Evolutionary conservation across 225 moss, liverwort and hornwort species (phyloP), one percentile per base, ranked within the genome.

Genomic region (Bryum argenteum): DNA sequence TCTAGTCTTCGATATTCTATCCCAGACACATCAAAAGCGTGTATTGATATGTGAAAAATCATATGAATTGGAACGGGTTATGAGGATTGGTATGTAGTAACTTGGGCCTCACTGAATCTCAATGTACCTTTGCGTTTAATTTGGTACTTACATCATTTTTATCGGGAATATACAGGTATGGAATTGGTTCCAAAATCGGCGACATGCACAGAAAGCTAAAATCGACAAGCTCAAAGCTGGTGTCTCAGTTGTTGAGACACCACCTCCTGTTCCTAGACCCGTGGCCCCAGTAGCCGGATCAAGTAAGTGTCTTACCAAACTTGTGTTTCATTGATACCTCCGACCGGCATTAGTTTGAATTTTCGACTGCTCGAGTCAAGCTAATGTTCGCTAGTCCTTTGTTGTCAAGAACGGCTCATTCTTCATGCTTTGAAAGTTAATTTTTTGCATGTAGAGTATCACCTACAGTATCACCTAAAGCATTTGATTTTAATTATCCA

Each of bases 151-250:
- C 23, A 10, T 38, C 64, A 40, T 65, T 54, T 26, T 54, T 18
- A 2, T 66, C 5, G 66, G 33, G 37, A 40, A 58, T 52, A 59
- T 76, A 12, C 88, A 94, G 94, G 94, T 98, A 11, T 98, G 98
- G 98, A 98, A 97, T 65, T 98, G 98, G 98, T 98, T 98, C 66
- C 98, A 98, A 79, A 98, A 98, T 63, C 81, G 98, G 10, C 83
- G 98, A 50, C 98, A 98, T 81, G 88, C 94, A 11, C 94, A 92
- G 71, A 98, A 91, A 77, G 81, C 92, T 21, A 98, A 94, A 83
- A 81, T 85, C 74, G 98, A 98, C 20, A 94, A 85, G 65, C 71
- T 75, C 45, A 94, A 82, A 80, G 60, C 82, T 47, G 71, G 80
- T 62, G 77, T 85, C 74, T 67, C 66, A 38, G 73, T 63, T 69